phyloP scores from a whole-genome alignment of 2,329 filamentous ascomycete genomes.

The Aphanocladium album region DNA sequence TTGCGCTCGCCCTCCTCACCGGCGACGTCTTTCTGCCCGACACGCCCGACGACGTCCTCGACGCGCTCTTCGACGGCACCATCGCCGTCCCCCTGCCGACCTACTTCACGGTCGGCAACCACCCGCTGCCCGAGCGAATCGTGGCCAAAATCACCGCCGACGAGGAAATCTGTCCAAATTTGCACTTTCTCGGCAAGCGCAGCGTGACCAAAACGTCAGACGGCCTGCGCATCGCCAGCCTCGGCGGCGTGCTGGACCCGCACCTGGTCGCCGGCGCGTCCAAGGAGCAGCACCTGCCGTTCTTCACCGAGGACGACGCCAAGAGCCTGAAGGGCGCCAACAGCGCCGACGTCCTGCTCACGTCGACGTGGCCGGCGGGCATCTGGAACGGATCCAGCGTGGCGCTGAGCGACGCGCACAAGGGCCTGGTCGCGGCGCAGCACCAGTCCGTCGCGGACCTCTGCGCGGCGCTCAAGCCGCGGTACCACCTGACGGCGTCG shows the following conservation, averaged over 20 bases:
- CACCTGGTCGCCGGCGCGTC: conserved; percentile 58
- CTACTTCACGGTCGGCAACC: conserved; percentile 81
- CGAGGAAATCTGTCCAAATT: conserved; percentile 78
- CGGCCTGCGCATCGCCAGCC: conserved; percentile 77
- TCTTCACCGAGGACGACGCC: conserved; percentile 72
- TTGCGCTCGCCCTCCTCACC: conserved; percentile 76
- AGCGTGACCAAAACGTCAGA: conserved; percentile 85
- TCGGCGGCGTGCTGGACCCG: conserved; percentile 69
- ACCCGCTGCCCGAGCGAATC: conserved; percentile 65
- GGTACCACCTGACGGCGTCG: conserved; percentile 80
- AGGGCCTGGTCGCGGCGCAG: conserved; percentile 48
- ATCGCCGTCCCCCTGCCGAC: conserved; percentile 74
- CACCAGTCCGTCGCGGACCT: conserved; percentile 73
- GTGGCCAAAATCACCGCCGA: conserved; percentile 68
- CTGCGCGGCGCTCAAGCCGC: conserved; percentile 74
- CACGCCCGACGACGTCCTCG: conserved; percentile 54
- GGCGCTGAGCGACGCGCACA: conserved; percentile 47
- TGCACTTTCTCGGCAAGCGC: conserved; percentile 84
- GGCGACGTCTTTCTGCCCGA: conserved; percentile 73
- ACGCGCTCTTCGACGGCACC: conserved; percentile 64
- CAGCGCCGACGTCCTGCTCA: conserved; percentile 79
- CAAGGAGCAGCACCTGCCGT: conserved; percentile 69
- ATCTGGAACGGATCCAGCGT: conserved; percentile 66
- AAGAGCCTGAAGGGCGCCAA: conserved; percentile 71
- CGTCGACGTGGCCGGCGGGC: conserved; percentile 75